Evolutionary conservation across 306 rosid species (phyloP).

Genomic region (Leucaena leucocephala): DNA sequence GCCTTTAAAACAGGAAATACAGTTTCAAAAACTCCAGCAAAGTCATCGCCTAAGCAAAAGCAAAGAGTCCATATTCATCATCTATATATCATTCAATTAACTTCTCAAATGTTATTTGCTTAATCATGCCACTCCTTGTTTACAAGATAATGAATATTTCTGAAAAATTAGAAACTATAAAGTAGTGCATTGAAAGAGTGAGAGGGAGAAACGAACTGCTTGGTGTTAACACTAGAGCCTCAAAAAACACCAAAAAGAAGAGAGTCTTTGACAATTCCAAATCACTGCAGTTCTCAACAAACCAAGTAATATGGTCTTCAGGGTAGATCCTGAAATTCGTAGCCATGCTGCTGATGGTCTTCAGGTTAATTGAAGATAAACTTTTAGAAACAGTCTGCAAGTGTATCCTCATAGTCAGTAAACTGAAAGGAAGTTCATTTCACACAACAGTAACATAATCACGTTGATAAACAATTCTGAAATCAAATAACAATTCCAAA

Average conservation of each 20-base stretch:
- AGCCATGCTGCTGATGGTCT: conserved; percentile 65
- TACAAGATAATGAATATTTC: conserved; percentile 1
- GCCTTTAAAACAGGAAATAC: conserved; percentile 62
- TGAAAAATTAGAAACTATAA: conserved; percentile 3
- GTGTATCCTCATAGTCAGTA: conserved; percentile 29
- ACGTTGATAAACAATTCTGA: conserved; percentile 10
- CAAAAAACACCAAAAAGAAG: conserved; percentile 67
- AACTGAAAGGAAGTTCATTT: conserved; percentile 18
- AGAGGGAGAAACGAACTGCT: conserved; percentile 47
- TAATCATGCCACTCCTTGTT: not conserved
- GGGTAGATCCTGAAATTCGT: conserved; percentile 55
- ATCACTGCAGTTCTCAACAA: conserved; percentile 56
- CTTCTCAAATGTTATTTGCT: conserved; percentile 2
- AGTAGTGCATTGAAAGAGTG: conserved; percentile 3
- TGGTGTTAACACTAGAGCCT: conserved; percentile 49
- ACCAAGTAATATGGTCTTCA: conserved; percentile 59
- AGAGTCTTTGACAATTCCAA: conserved; percentile 65
- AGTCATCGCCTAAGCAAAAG: conserved; percentile 45
- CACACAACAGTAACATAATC: conserved; percentile 17
- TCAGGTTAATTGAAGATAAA: conserved; percentile 65
- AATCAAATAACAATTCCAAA: conserved; percentile 2
- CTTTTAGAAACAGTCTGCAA: conserved; percentile 55
- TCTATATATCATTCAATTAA: conserved; percentile 12
- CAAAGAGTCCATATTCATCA: conserved; percentile 30
- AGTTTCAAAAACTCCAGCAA: conserved; percentile 53